Evolutionary conservation across 768 basidiomycete genomes (phyloP).

Genomic region (Coprinopsis strossmayeri): DNA sequence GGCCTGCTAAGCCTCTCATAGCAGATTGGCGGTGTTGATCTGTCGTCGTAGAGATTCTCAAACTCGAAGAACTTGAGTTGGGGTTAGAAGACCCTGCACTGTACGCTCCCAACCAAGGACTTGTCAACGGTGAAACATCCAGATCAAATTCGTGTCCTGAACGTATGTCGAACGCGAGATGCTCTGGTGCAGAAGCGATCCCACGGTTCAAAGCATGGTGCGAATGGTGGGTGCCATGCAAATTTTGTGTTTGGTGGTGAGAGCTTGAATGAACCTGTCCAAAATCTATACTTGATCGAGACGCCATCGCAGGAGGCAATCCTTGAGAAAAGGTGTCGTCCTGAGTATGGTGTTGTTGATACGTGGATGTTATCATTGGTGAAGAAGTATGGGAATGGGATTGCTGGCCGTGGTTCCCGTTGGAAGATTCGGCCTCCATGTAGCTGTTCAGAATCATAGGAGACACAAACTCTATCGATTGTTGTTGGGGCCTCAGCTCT

Average conservation of each 20-base stretch:
- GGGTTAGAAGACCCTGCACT: too few relatives aligned
- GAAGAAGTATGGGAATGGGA: slow-evolving; percentile 7
- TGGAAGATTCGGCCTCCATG: slow-evolving; percentile 15
- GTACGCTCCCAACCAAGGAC: slow-evolving; percentile 71
- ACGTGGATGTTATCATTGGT: slow-evolving; percentile 16
- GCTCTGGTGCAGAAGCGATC: slow-evolving; percentile 61
- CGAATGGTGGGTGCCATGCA: too few relatives aligned
- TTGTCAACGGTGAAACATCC: slow-evolving; percentile 75
- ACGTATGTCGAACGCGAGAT: slow-evolving; percentile 52
- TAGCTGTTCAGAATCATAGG: slow-evolving; percentile 50
- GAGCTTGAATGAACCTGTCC: slow-evolving; percentile 11
- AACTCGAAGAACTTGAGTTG: too few relatives aligned
- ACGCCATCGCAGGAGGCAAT: slow-evolving; percentile 17
- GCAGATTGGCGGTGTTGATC: background rate
- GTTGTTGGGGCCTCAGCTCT: slow-evolving; percentile 57
- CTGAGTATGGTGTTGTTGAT: background rate
- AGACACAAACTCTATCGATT: slow-evolving; percentile 51
- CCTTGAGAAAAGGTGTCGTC: slow-evolving; percentile 20
- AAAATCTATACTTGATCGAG: slow-evolving; percentile 8
- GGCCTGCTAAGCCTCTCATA: too few relatives aligned
- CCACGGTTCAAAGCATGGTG: slow-evolving; percentile 7
- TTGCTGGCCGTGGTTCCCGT: slow-evolving; percentile 1
- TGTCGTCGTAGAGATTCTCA: too few relatives aligned
- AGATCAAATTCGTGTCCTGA: slow-evolving; percentile 48
- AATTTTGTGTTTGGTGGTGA: too few relatives aligned